Conservation (phyloP, 371 early-diverging fungal species). For the Blakeslea trispora region DNA sequence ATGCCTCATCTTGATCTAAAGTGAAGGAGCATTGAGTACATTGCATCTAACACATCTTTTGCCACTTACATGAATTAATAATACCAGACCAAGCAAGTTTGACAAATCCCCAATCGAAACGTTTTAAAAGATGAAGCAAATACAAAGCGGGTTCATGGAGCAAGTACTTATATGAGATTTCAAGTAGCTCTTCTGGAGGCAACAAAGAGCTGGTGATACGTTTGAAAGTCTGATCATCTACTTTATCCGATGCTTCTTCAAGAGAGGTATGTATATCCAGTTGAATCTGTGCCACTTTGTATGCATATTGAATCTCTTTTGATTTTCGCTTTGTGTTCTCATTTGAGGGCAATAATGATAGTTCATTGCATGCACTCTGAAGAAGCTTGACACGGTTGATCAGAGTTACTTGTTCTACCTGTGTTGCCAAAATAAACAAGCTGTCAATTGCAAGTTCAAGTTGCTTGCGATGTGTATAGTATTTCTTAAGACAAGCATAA, state of each 20-base stretch:
- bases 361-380: slow-evolving; percentile 5
- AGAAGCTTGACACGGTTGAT: slow-evolving; percentile 5
- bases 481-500: slow-evolving; percentile 5
- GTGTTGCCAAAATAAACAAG: slow-evolving; percentile 6
- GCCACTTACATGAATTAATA: slow-evolving; percentile 9
- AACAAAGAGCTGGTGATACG: neutral
- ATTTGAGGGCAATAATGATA: neutral
- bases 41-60: slow-evolving; percentile 2
- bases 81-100: slow-evolving; percentile 17
- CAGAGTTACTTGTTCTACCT: neutral
- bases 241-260: neutral
- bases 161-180: slow-evolving; percentile 9
- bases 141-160: slow-evolving; percentile 20
- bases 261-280: slow-evolving; percentile 1
- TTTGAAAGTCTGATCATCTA: neutral
- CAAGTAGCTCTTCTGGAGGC: slow-evolving; percentile 7
- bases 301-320: neutral
- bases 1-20: too few relatives aligned
- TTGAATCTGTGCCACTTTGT: slow-evolving; percentile 13
- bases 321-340: neutral
- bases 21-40: too few relatives aligned
- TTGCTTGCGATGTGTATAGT: slow-evolving; percentile 10
- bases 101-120: slow-evolving; percentile 12
- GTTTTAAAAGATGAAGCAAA: slow-evolving; percentile 17
- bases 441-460: slow-evolving; percentile 1